These are phyloP conservation scores for Jacaranda copaia DNA, from an alignment of 257 asterid genomes.

Conservation along the genomic window DNA sequence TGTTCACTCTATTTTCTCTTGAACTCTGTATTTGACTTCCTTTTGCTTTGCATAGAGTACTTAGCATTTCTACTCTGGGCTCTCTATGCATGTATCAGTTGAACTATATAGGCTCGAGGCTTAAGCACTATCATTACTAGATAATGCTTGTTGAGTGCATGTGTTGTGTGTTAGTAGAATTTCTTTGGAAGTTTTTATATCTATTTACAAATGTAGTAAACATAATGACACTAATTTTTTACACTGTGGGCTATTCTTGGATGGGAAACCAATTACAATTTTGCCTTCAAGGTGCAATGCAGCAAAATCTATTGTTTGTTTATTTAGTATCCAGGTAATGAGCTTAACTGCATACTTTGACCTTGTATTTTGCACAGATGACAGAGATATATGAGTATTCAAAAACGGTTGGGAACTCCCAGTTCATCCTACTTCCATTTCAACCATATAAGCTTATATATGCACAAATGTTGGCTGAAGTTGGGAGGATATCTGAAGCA, in stretches of 20 bases:
- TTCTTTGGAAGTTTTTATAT: background rate
- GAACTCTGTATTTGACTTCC: background rate
- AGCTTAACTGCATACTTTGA: constrained; percentile 35
- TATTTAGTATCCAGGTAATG: constrained; percentile 26
- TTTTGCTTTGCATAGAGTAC: background rate
- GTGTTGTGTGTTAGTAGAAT: background rate
- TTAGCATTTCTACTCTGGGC: background rate
- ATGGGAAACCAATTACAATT: constrained; percentile 19
- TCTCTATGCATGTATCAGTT: constrained; percentile 16
- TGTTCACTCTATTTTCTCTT: background rate
- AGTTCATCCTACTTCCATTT: constrained; percentile 85
- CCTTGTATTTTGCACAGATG: constrained; percentile 63
- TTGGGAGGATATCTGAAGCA: constrained; percentile 92
- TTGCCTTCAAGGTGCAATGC: constrained; percentile 11
- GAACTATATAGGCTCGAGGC: constrained; percentile 16
- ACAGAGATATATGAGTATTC: constrained; percentile 95
- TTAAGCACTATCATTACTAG: background rate
- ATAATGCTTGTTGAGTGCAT: background rate
- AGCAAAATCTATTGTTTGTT: background rate
- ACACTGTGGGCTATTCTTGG: background rate
- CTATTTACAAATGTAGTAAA: background rate
- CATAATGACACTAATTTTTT: background rate
- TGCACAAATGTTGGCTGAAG: constrained; percentile 96
- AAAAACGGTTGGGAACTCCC: constrained; percentile 90
- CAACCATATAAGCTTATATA: constrained; percentile 94